phyloP scores from a whole-genome alignment of 352 stramenopile genomes.

The Elongisporangium senticosum region DNA sequence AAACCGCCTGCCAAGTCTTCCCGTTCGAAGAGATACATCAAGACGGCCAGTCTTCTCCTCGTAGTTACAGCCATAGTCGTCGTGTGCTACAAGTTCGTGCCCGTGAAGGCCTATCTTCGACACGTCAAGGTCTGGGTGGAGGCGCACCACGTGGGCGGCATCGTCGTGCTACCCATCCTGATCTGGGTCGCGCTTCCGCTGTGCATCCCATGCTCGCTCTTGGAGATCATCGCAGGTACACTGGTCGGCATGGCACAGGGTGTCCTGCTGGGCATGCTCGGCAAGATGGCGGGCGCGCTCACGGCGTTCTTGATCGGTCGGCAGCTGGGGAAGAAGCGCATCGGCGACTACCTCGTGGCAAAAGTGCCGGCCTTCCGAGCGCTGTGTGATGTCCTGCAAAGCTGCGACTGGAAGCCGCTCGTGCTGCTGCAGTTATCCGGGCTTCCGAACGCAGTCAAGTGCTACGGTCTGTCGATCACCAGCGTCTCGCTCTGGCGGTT shows the following conservation, averaged over 20 bases:
- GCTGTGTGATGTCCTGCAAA: conserved; percentile 9
- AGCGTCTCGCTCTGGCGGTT: conserved; percentile 7
- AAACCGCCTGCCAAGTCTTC: not conserved
- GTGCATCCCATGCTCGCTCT: conserved; percentile 11
- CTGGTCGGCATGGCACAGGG: conserved; percentile 10
- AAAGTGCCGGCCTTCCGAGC: conserved; percentile 5
- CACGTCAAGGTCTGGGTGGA: conserved; percentile 5
- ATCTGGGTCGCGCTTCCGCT: conserved; percentile 9
- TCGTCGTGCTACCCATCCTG: conserved; percentile 2
- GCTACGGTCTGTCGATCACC: conserved; percentile 12
- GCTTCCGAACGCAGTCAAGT: conserved; percentile 12
- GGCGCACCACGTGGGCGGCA: conserved; percentile 2
- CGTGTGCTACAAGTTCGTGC: conserved; percentile 3
- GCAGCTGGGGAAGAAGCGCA: conserved; percentile 4
- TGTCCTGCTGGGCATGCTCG: conserved; percentile 8
- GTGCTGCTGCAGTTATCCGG: conserved; percentile 12
- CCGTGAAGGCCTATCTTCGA: conserved; percentile 3
- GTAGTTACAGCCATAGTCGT: not conserved
- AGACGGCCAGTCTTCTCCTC: not conserved
- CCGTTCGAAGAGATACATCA: not conserved
- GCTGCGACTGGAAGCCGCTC: conserved; percentile 12
- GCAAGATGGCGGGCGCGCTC: conserved; percentile 8
- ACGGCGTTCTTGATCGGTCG: conserved; percentile 11
- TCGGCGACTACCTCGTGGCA: conserved; percentile 8
- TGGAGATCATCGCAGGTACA: conserved; percentile 11